Evolutionary conservation across 352 stramenopile species (phyloP), one percentile per base, ranked within the genome.

Genomic region (Globisporangium cystogenes): DNA sequence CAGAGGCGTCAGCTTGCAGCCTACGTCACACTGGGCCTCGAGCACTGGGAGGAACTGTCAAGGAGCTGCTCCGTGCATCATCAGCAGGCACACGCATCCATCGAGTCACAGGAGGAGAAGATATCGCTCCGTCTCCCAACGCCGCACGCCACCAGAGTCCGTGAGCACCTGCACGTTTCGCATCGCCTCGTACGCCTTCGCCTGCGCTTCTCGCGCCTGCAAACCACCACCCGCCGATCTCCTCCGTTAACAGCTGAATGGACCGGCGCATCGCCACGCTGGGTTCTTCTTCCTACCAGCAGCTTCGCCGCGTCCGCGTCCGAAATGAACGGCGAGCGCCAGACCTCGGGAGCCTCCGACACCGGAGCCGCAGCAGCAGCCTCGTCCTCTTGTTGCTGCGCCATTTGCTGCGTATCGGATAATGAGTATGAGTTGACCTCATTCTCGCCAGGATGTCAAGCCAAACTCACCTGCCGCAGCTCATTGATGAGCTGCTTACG

Each of bases 401-500:
- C 51, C 37, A 70, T 56, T 54, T 67, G 45, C 49, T 62, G 18
- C n/a, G n/a, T n/a, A 23, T 41, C 29, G 40, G 12, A 8, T 23
- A 10, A 10, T 18, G 23, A 36, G 52, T 87, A 26, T 45, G 10
- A 45, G 40, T n/a, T 16, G 20, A 45, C n/a, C 20, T 12, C 23
- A 12, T 16, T 18, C 40, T 45, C 14, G 20, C 40, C 20, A 27
- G n/a, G 20, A 4, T 5, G 10, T 44, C 7, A 10, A 6, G 10
- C 8, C 3, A 12, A 24, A 26, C 2, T 7, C 7, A 24, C 76
- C 75, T 90, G 67, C 51, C 79, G 75, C 54, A 90, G 72, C 14
- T 74, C 59, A 10, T 55, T 53, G 35, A 91, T 67, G 14, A 91
- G 54, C 18, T 67, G 59, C 61, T 70, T 57, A 0, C 80, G 68